Conservation (phyloP, 192 early-diverging fungal genomes). For the Coemansia sp. region DNA sequence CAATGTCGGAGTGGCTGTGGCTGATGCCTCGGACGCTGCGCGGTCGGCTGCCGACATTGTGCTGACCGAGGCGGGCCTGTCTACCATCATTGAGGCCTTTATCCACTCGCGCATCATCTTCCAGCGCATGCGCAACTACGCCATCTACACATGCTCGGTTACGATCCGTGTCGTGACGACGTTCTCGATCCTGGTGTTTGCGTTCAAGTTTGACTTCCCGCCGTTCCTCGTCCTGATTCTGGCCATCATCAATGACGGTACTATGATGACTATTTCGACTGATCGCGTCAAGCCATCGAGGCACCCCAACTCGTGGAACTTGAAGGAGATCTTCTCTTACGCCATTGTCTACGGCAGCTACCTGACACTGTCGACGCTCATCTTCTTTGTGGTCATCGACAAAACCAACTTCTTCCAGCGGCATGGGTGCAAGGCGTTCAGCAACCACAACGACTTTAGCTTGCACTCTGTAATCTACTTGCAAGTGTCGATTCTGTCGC, state of each 20-base stretch:
- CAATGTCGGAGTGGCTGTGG: conserved; percentile 72
- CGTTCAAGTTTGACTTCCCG: conserved; percentile 79
- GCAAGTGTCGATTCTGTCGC: conserved; percentile 75
- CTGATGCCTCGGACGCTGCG: conserved; percentile 73
- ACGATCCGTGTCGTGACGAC: conserved; percentile 76
- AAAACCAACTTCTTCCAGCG: conserved; percentile 66
- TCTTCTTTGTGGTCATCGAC: conserved; percentile 63
- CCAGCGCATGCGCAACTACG: conserved; percentile 93
- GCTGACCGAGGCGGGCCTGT: conserved; percentile 73
- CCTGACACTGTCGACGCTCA: conserved; percentile 76
- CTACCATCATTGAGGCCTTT: conserved; percentile 89
- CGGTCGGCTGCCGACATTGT: conserved; percentile 77
- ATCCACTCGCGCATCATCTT: conserved; percentile 90
- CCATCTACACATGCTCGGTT: conserved; percentile 88
- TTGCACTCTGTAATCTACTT: conserved; percentile 77
- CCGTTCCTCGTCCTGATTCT: conserved; percentile 84
- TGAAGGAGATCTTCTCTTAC: conserved; percentile 82
- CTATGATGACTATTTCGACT: conserved; percentile 88
- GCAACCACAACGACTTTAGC: conserved; percentile 61
- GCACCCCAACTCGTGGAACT: conserved; percentile 83
- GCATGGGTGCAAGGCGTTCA: conserved; percentile 55
- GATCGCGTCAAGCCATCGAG: conserved; percentile 80
- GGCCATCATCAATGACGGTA: conserved; percentile 88
- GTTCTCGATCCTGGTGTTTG: conserved; percentile 70
- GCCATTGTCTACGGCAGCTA: conserved; percentile 85